Evolutionary conservation across 2,329 filamentous ascomycete species (phyloP).

Genomic region (Geosmithia putterillii): DNA sequence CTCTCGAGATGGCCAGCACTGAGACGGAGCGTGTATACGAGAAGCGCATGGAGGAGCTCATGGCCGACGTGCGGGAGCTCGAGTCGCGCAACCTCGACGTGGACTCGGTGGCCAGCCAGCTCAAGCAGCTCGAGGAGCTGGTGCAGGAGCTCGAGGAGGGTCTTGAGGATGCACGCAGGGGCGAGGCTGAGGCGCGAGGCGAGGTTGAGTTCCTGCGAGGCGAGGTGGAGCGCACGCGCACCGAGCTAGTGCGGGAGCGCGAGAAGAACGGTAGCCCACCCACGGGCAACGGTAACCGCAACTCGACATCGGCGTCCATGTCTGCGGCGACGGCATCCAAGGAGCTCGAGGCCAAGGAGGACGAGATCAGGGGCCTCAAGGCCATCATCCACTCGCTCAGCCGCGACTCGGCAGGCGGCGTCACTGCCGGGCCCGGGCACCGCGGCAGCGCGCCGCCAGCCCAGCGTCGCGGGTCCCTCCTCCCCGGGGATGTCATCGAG

Average conservation of each 20-base stretch:
- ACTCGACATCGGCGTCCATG: constrained; percentile 4
- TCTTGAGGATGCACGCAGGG: constrained; percentile 82
- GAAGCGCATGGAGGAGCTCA: constrained; percentile 74
- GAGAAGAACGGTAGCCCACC: constrained; percentile 49
- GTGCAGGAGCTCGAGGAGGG: constrained; percentile 96
- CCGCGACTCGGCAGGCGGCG: constrained; percentile 49
- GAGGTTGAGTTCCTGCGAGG: constrained; percentile 93
- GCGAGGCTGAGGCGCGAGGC: constrained; percentile 87
- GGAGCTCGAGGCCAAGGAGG: constrained; percentile 86
- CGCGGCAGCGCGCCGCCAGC: neutral
- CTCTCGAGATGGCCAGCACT: constrained; percentile 84
- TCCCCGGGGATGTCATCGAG: constrained; percentile 16
- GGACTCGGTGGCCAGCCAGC: constrained; percentile 76
- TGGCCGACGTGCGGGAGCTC: constrained; percentile 71
- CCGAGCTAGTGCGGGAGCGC: constrained; percentile 77
- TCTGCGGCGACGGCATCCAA: constrained; percentile 23
- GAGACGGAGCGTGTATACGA: constrained; percentile 97
- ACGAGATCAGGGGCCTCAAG: constrained; percentile 93
- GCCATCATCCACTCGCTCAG: constrained; percentile 96
- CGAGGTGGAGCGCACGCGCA: constrained; percentile 82
- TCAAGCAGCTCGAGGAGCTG: constrained; percentile 91
- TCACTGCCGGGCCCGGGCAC: constrained; percentile 3
- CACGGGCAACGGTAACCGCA: neutral
- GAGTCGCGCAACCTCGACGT: constrained; percentile 81
- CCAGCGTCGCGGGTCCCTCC: constrained; percentile 16